Percentiles rank a stretch among this genome's conserved stretches.
Conservation (phyloP, 1,139 yeast species). For the Blastobotrys buckinghamii region DNA sequence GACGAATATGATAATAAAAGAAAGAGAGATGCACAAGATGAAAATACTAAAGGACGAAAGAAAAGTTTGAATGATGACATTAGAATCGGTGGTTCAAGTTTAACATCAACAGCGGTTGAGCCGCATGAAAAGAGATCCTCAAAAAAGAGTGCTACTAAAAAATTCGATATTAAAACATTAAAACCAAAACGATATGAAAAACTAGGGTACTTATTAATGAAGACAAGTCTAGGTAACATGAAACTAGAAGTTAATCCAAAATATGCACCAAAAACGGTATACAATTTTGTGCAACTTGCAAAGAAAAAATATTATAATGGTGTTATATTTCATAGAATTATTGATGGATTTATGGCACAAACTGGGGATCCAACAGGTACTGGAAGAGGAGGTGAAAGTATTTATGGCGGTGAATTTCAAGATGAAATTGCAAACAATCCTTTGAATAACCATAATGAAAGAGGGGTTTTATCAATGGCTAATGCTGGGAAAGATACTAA, state of each 20-base stretch:
- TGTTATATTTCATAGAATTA: conserved; percentile 42
- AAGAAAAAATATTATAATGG: conserved; percentile 38
- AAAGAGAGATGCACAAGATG: background rate
- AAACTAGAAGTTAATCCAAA: conserved; percentile 36
- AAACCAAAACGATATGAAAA: conserved; percentile 28
- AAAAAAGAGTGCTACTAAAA: conserved; percentile 18
- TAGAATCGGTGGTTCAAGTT: conserved; percentile 31
- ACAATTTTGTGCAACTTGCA: conserved; percentile 40
- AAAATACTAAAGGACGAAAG: background rate
- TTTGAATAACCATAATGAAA: conserved; percentile 58
- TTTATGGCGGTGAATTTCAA: conserved; percentile 34
- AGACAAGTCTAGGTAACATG: conserved; percentile 39
- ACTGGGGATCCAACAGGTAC: conserved; percentile 49
- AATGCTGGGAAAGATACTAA: conserved; percentile 59
- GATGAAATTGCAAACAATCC: conserved; percentile 55
- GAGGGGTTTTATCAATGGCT: conserved; percentile 83
- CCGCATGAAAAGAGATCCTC: conserved; percentile 25
- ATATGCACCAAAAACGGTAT: conserved; percentile 41
- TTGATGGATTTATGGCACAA: conserved; percentile 46
- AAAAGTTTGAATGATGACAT: conserved; percentile 28
- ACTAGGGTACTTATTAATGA: conserved; percentile 33
- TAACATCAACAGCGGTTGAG: conserved; percentile 33
- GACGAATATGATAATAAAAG: conserved; percentile 3
- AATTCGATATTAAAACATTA: conserved; percentile 18
- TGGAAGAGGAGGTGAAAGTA: conserved; percentile 40